Base-by-base conservation (phyloP, 768 basidiomycete genomes). In the Hebeloma cylindrosporum region DNA sequence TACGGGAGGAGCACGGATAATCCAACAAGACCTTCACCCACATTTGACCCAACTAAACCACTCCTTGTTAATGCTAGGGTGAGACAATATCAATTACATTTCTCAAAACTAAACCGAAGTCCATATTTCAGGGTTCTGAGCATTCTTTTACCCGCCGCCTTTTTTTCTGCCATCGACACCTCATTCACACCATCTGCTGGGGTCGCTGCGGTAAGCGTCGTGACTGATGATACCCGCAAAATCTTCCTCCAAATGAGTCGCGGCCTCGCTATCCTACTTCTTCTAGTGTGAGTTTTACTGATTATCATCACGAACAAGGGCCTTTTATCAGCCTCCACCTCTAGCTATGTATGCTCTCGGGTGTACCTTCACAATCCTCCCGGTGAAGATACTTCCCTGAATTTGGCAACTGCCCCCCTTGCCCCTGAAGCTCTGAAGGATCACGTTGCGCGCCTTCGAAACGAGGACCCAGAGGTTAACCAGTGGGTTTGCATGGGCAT, bases 351-450 rank as follows among this genome's bases (percentile, higher is more conserved):
- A 26, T 71, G 66, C 46, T 86, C 85, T 9, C 77, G 85, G 8
- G 70, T 88, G 20, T 89, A 78, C 64, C 61, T 86, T 28, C 80
- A 84, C 61, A 75, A 86, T 54, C 85, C 85, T 2, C 85, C 85
- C 0, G 83, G 83, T 5, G 71, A 79, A 1, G 70, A 72, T 20
- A 73, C 78, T 45, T 67, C 65, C 16, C 63, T 78, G 13, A 54
- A 56, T 8, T 57, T 67, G 4, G 65, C 50, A n/a, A 39, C 41
- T 5, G 55, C 68, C 23, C 68, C 73, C 2, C 63, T 73, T 32
- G 75, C 78, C 4, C 75, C 79, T 14, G 58, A 60, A 22, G 70
- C 70, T 7, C 58, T 79, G 22, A 68, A 63, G 45, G 61, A 71
- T 7, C 66, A 74, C 47, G 68, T 70, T 22, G 59, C 59, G 9